Conservation (phyloP, 2,329 filamentous ascomycete genomes). For the Didymella pinodella region DNA sequence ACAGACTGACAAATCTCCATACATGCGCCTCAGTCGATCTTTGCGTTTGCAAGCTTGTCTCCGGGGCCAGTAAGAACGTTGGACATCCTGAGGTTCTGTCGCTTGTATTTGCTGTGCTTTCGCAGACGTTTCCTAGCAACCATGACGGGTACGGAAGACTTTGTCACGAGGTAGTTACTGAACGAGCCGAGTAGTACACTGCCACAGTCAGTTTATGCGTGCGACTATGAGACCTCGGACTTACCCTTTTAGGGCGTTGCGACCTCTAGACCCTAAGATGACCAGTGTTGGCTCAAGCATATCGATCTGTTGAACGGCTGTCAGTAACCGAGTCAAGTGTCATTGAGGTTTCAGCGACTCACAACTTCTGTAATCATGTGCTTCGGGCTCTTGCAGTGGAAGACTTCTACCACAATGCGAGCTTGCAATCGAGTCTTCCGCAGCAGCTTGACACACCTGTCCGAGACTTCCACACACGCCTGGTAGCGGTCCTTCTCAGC, state of each 20-base stretch:
- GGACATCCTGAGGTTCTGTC: slow-evolving; percentile 73
- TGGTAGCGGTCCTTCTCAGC: slow-evolving; percentile 80
- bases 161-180: slow-evolving; percentile 96
- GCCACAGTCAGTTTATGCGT: slow-evolving; percentile 36
- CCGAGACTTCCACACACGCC: slow-evolving; percentile 83
- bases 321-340: slow-evolving; percentile 34
- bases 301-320: slow-evolving; percentile 70
- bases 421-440: slow-evolving; percentile 93
- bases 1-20: slow-evolving; percentile 47
- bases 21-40: slow-evolving; percentile 67
- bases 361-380: slow-evolving; percentile 94
- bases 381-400: slow-evolving; percentile 97
- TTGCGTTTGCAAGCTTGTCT: slow-evolving; percentile 73
- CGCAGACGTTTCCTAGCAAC: slow-evolving; percentile 89
- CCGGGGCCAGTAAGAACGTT: slow-evolving; percentile 81
- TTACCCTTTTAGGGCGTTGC: slow-evolving; percentile 92
- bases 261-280: slow-evolving; percentile 88
- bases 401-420: slow-evolving; percentile 90
- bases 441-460: slow-evolving; percentile 82
- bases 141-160: slow-evolving; percentile 97
- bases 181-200: slow-evolving; percentile 96
- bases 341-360: slow-evolving; percentile 44
- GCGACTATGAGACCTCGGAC: slow-evolving; percentile 42
- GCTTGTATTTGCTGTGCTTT: slow-evolving; percentile 84
- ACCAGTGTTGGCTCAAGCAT: slow-evolving; percentile 89